Base-by-base conservation (phyloP, 805 yeast species). In the Pichia sporocuriosa region DNA sequence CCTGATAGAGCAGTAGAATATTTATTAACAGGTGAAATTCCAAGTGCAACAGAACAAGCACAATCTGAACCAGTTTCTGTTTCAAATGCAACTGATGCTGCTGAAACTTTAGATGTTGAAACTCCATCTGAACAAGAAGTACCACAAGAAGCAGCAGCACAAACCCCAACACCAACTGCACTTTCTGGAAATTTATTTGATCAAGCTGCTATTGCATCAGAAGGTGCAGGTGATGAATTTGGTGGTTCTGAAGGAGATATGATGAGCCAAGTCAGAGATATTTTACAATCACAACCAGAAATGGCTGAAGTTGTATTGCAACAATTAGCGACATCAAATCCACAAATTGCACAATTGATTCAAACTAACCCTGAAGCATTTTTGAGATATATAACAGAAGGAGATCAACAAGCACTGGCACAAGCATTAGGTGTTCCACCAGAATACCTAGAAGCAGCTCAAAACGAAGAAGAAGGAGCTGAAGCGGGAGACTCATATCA, bases 1-100 rank as follows among this genome's bases (percentile, higher is more conserved):
- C 97, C 98, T 17, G 97, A 90, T 60, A 79, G 98, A 55, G 98
- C 98, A 0, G 97, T 93, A 12, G 98, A 93, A 61, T 89, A 90
- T 61, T 70, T 93, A 38, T 68, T 93, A 50, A 86, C 89, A n/a
- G n/a, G n/a, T 35, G 97, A 97, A 3, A 76, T 90, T 33, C 57
- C 21, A 50, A 55, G 20, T 7, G 40, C 51, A n/a, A 40, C 44
- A 7, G 44, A 39, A 13, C 42, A 34, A 12, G 40, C 39, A 15
- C 39, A 52, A 8, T 46, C 50, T 12, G 38, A 70, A 65, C 45
- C 24, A 22, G 23, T 5, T 12, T 16, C 37, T 13, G 37, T 6
- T 12, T 26, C 29, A 11, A 11, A 26, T 26, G 13, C 46, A 9
- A 49, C 70, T 54, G 68, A 57, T 57, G 61, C 59, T 7, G 62